Conservation (phyloP, 1,139 yeast genomes). For the Yamadazyma buinensis region DNA sequence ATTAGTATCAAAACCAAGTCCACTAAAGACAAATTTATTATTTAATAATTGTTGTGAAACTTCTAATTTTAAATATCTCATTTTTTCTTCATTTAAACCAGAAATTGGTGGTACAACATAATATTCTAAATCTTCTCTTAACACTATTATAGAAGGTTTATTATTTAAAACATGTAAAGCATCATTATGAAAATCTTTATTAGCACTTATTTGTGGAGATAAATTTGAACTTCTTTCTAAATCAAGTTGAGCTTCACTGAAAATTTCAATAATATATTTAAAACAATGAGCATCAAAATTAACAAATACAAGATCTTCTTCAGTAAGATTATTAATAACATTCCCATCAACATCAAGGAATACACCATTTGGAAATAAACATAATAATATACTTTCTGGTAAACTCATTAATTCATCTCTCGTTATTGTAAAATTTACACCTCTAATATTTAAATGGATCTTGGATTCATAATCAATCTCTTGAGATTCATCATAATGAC, state of each 20-base stretch:
- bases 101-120: slow-evolving; percentile 78
- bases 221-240: slow-evolving; percentile 24
- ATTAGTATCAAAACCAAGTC: slow-evolving; percentile 47
- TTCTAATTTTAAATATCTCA: slow-evolving; percentile 62
- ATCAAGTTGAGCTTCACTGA: slow-evolving; percentile 46
- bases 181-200: slow-evolving; percentile 22
- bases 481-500: slow-evolving; percentile 20
- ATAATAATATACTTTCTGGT: slow-evolving; percentile 84
- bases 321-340: slow-evolving; percentile 72
- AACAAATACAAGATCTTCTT: slow-evolving; percentile 71
- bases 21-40: slow-evolving; percentile 68
- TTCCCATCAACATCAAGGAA: slow-evolving; percentile 71
- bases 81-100: slow-evolving; percentile 47
- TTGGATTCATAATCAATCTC: slow-evolving; percentile 57
- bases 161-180: slow-evolving; percentile 54
- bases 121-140: slow-evolving; percentile 91
- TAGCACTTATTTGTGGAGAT: slow-evolving; percentile 21
- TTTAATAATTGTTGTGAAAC: slow-evolving; percentile 55
- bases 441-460: slow-evolving; percentile 66
- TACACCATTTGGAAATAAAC: slow-evolving; percentile 88
- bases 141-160: slow-evolving; percentile 87
- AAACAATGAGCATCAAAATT: slow-evolving; percentile 87
- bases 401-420: slow-evolving; percentile 86
- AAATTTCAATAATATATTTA: slow-evolving; percentile 70
- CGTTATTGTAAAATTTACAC: slow-evolving; percentile 62